A percentile compares a stretch with the other conserved stretches of the same genome.
phyloP scores from a whole-genome alignment of 106 monocot species.

The Apostasia ramifera region DNA sequence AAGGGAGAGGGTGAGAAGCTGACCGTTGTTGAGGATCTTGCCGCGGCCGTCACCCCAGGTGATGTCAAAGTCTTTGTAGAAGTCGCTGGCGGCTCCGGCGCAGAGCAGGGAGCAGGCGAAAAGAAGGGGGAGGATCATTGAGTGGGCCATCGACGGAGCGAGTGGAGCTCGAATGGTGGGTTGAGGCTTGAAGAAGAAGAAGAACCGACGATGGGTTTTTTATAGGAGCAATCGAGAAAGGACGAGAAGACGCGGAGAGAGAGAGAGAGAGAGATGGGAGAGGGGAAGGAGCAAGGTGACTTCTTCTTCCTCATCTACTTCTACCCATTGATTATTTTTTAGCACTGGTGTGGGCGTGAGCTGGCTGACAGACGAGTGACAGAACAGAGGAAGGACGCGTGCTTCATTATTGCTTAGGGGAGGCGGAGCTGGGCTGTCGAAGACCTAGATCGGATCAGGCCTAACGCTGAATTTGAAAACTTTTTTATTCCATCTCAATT shows the following conservation, averaged over 20 bases:
- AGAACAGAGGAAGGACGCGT: no score
- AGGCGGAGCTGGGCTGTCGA: no score
- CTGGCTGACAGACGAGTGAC: no score
- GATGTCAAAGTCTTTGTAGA: constrained; percentile 10
- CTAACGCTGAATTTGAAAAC: no score
- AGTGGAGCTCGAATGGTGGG: no score
- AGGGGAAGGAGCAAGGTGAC: not conserved
- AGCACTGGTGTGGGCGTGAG: no score
- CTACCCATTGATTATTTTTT: no score
- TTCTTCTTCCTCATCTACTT: no score
- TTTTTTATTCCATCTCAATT: no score
- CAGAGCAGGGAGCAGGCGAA: constrained; percentile 5
- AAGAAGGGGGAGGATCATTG: not conserved
- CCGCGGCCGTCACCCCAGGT: constrained; percentile 17
- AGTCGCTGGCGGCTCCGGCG: not conserved
- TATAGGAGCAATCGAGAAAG: no score
- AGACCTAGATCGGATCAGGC: no score
- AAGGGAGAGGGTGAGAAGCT: constrained; percentile 13
- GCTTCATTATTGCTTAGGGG: no score
- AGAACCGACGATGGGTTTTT: not conserved
- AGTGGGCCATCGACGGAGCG: not conserved
- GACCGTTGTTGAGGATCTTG: constrained; percentile 8
- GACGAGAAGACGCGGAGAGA: not conserved
- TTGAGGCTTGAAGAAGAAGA: not conserved
- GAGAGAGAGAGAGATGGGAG: not conserved